Base-by-base conservation (phyloP, 768 basidiomycete genomes). In the Phylloporus sp. region DNA sequence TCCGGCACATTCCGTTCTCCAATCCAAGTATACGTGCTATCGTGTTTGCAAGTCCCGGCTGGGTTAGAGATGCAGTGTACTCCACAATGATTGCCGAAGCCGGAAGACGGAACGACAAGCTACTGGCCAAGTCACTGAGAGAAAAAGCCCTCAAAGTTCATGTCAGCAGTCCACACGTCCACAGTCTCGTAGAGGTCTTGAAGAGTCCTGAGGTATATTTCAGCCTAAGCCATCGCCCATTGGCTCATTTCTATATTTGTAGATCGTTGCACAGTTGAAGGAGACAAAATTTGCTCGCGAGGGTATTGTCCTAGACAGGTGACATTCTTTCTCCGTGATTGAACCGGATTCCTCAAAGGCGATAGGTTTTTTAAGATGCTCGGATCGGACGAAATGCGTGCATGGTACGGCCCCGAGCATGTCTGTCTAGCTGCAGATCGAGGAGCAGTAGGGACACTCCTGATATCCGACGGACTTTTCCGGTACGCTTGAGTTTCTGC, bases 391-490 rank as follows among this genome's bases (percentile, higher is more conserved):
- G 95, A 97, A 67, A 85, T 95, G 75, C 80, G 97, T 49, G 97
- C 97, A 5, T 99, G 97, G 97, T 99, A 99, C 68, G 97, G 95
- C 2, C 91, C 95, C 12, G 86, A 91, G 44, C 97, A 99, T 69
- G 97, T 99, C 49, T 76, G 79, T 45, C 78, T 97, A 20, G 97
- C 97, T 4, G 87, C 91, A 31, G 91, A 95, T 63, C 79, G 97
- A 44, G 95, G 94, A 1, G 97, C 97, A 0, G 85, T 98, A 36
- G 94, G 94, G 15, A 93, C 92, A 2, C 77, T 99, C 24, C 76
- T 99, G 47, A 98, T 99, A 39, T 95, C 94, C 16, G 97, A 99
- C 61, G 86, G 86, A 62, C 78, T 98, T 28, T 99, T 98, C 73
- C 78, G 95, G 92, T 87, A 60, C 48, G 79, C 55, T 20, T 23